A percentile compares a stretch with the other conserved stretches of the same genome.
phyloP scores from a whole-genome alignment of 2,329 filamentous ascomycete genomes.

The Colletotrichum phormii region DNA sequence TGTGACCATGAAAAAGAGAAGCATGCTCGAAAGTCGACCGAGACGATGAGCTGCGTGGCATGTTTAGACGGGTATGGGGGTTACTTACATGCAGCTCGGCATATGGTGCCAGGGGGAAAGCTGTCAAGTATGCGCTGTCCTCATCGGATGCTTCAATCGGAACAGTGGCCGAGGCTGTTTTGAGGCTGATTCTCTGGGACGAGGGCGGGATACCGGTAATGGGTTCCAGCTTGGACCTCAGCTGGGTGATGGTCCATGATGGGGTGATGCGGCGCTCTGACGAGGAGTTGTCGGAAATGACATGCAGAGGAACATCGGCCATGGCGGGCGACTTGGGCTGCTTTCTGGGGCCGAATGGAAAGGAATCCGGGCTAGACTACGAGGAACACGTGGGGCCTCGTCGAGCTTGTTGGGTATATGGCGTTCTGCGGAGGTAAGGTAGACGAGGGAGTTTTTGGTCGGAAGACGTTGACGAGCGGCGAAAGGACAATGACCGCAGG shows the following conservation, averaged over 20 bases:
- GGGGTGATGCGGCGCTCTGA: slow-evolving; percentile 94
- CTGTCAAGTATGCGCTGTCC: slow-evolving; percentile 72
- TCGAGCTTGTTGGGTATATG: slow-evolving; percentile 7
- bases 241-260: slow-evolving; percentile 86
- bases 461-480: neutral
- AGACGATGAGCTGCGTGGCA: neutral
- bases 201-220: slow-evolving; percentile 91
- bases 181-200: slow-evolving; percentile 80
- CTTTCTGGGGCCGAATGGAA: slow-evolving; percentile 5
- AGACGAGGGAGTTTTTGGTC: neutral
- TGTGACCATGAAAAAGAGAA: neutral
- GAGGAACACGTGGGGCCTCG: slow-evolving; percentile 41
- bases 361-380: slow-evolving; percentile 17
- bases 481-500: slow-evolving; percentile 1
- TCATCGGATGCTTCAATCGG: slow-evolving; percentile 79
- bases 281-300: slow-evolving; percentile 80
- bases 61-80: neutral
- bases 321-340: slow-evolving; percentile 54
- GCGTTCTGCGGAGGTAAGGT: neutral
- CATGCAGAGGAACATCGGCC: slow-evolving; percentile 80
- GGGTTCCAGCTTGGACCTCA: slow-evolving; percentile 90
- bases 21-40: neutral
- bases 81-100: slow-evolving; percentile 82
- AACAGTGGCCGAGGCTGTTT: slow-evolving; percentile 70
- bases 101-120: slow-evolving; percentile 77